phyloP scores from a whole-genome alignment of 148 eudicot genomes.

The Chenopodium quinoa region DNA sequence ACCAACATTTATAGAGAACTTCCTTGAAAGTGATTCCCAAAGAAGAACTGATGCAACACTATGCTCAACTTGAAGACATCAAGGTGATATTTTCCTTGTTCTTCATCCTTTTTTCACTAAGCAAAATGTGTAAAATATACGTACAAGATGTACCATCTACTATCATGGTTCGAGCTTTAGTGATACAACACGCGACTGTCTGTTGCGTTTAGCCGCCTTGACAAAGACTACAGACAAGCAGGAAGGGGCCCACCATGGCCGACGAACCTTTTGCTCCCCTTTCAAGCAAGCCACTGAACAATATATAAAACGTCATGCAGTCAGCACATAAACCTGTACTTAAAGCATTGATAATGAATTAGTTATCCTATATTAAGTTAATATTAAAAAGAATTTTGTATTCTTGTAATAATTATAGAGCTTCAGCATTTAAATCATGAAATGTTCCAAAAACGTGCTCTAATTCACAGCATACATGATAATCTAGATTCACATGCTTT shows the following conservation, averaged over 20 bases:
- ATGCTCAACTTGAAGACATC: conserved; percentile 20
- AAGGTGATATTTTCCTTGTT: conserved; percentile 9
- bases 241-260: conserved; percentile 98
- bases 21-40: conserved; percentile 13
- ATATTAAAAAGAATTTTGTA: background rate
- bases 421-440: background rate
- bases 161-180: conserved; percentile 90
- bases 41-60: conserved; percentile 15
- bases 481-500: conserved; percentile 1
- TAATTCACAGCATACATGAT: background rate
- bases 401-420: background rate
- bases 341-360: background rate
- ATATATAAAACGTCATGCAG: conserved; percentile 3
- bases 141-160: conserved; percentile 23
- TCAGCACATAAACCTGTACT: background rate
- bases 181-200: conserved; percentile 90
- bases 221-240: conserved; percentile 68
- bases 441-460: background rate
- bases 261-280: conserved; percentile 86
- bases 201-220: conserved; percentile 74
- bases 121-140: conserved; percentile 27
- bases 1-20: conserved; percentile 19
- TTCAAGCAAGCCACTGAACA: conserved; percentile 91
- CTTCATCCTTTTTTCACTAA: conserved; percentile 17
- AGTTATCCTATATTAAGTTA: background rate